A percentile compares a stretch with the other conserved stretches of the same genome.
Conservation (phyloP, 768 basidiomycete species). For the Lentinula raphanica region DNA sequence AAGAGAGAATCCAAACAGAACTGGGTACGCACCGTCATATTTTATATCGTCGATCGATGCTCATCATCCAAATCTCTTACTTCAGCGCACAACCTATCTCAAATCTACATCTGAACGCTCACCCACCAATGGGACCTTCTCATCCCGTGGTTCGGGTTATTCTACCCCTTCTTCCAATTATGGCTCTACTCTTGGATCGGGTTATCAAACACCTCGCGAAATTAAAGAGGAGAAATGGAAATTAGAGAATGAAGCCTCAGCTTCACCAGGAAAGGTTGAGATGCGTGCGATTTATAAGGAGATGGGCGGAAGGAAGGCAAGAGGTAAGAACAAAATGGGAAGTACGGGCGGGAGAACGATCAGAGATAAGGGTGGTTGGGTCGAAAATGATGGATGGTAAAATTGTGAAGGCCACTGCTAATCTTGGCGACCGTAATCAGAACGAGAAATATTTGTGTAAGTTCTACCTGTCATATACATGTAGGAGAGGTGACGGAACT, state of each 20-base stretch:
- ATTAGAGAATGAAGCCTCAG: conserved; percentile 42
- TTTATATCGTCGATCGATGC: neutral
- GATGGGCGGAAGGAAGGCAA: conserved; percentile 77
- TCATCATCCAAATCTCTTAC: neutral
- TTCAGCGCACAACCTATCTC: conserved; percentile 49
- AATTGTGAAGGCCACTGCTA: neutral
- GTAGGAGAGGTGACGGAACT: too few relatives aligned
- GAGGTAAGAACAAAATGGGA: conserved; percentile 70
- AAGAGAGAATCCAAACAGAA: conserved; percentile 91
- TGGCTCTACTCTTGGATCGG: conserved; percentile 29
- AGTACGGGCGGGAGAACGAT: conserved; percentile 34
- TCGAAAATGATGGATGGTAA: conserved; percentile 19
- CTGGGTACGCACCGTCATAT: conserved; percentile 54
- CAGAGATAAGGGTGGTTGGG: conserved; percentile 81
- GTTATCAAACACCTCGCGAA: conserved; percentile 76
- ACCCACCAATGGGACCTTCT: conserved; percentile 27
- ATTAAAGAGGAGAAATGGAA: conserved; percentile 75
- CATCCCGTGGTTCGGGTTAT: conserved; percentile 36
- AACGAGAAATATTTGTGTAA: neutral
- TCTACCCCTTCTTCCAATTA: conserved; percentile 35
- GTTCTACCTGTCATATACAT: too few relatives aligned
- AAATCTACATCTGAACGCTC: conserved; percentile 37
- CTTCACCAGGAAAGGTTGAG: conserved; percentile 68
- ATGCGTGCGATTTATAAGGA: conserved; percentile 93
- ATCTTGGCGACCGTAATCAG: neutral